These are phyloP conservation scores for Bryum argenteum DNA, from an alignment of 225 moss, liverwort and hornwort species.

Conservation along the genomic window DNA sequence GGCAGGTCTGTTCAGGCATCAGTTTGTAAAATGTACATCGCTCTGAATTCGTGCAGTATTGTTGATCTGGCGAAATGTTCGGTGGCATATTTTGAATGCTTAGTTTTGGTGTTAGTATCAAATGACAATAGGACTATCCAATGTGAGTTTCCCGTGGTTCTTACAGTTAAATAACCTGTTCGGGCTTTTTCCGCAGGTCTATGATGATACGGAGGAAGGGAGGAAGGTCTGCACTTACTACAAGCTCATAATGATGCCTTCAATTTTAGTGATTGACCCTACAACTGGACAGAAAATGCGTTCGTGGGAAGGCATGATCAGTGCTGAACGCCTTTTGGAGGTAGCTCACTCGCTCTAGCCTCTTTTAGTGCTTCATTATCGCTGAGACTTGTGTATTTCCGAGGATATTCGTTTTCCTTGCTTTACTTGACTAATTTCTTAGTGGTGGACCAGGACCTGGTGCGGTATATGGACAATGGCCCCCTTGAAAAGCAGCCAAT, in stretches of 20 bases:
- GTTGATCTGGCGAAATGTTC: constrained; percentile 11
- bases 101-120: not conserved
- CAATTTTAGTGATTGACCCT: constrained; percentile 92
- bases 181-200: constrained; percentile 44
- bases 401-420: no score
- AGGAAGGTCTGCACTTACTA: constrained; percentile 97
- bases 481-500: constrained; percentile 84
- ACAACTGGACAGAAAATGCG: constrained; percentile 98
- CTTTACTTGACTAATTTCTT: no score
- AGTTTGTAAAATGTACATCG: not conserved
- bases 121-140: not conserved
- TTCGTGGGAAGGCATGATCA: constrained; percentile 97
- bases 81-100: not conserved
- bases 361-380: no score
- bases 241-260: constrained; percentile 81
- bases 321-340: constrained; percentile 93
- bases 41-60: constrained; percentile 9
- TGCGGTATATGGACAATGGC: constrained; percentile 89
- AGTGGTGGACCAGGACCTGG: constrained; percentile 31
- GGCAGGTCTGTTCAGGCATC: constrained; percentile 74
- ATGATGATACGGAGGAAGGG: constrained; percentile 97
- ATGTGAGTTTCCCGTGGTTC: not conserved
- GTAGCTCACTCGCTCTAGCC: constrained; percentile 9
- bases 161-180: not conserved
- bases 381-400: no score